Evolutionary conservation across 1,139 yeast genomes (phyloP), one percentile per base, ranked within the genome.

Genomic region (Pichia sp.): DNA sequence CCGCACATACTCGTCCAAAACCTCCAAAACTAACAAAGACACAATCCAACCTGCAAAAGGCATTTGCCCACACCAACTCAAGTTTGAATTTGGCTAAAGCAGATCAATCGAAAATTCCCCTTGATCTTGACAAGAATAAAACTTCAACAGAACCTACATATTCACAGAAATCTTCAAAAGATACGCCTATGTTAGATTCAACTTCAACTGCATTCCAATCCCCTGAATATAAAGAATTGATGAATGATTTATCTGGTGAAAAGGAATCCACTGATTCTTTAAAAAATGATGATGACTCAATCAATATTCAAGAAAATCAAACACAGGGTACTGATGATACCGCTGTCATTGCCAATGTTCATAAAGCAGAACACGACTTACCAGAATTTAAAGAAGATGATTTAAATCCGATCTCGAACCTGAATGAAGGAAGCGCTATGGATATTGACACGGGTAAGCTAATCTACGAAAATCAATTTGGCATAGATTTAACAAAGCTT

Each of bases 401-500:
- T 16, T 16, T 16, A 16, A 16, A 16, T 16, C 23, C 23, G 23
- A 16, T 16, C 2, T 16, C 23, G 23, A 16, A 16, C 23, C 23
- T 16, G 23, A 16, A 16, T 16, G 23, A 16, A 16, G 23, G 23
- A 11, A 31, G 33, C 11, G 8, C 33, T 11, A 31, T 31, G 33
- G 33, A 31, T 31, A 33, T 26, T 33, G 29, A 26, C 9, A 28
- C 23, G 28, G 23, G 23, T 16, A 23, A 37, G 7, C 36, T 57
- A 39, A 60, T 59, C 33, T 65, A 61, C 27, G 71, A 65, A 32
- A 63, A 52, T n/a, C 55, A 53, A 35, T 50, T 49, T 41, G 59
- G 62, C 39, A 52, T 79, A 35, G 87, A 81, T 60, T 63, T 82
- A 55, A 70, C 80, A 4, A 72, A 71, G 55, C 66, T 84, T 44